These are phyloP conservation scores for Mollisiaceae sp. DNA, from an alignment of 2,329 filamentous ascomycete species.

Conservation along the genomic window DNA sequence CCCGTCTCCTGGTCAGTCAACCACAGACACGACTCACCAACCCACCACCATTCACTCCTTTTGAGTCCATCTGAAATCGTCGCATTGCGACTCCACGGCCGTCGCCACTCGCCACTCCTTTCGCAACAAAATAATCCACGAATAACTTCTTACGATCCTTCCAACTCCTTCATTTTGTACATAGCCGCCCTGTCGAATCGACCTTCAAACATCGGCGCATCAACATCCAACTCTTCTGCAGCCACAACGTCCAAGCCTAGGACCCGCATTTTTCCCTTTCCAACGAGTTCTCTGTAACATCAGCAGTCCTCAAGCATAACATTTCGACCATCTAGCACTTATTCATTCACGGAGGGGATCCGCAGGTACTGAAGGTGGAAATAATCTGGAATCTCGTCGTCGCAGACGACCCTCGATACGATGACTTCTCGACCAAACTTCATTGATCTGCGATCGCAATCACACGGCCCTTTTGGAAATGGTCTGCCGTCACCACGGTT, in stretches of 20 bases:
- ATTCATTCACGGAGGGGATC: not conserved
- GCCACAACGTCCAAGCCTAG: constrained; percentile 22
- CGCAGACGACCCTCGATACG: constrained; percentile 13
- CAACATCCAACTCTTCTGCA: constrained; percentile 17
- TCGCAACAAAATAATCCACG: constrained; percentile 8
- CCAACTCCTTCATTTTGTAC: constrained; percentile 19
- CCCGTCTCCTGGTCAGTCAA: constrained; percentile 1
- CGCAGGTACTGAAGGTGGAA: not conserved
- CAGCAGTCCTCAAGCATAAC: not conserved
- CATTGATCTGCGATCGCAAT: constrained; percentile 42
- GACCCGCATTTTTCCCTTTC: constrained; percentile 11
- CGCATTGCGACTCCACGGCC: constrained; percentile 26
- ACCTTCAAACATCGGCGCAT: constrained; percentile 8
- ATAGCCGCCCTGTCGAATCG: constrained; percentile 17
- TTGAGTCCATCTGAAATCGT: constrained; percentile 16
- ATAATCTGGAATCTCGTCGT: not conserved
- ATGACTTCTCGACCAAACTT: constrained; percentile 41
- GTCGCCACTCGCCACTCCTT: constrained; percentile 30
- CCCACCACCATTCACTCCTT: constrained; percentile 11
- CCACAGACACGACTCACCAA: not conserved
- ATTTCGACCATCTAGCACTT: not conserved
- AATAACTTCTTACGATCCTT: constrained; percentile 22
- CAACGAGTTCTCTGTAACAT: constrained; percentile 1
- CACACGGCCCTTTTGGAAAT: constrained; percentile 35
- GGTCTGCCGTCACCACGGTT: constrained; percentile 66